These are phyloP conservation scores for Silene coronaria DNA, from an alignment of 179 eudicot species.

Conservation along the genomic window DNA sequence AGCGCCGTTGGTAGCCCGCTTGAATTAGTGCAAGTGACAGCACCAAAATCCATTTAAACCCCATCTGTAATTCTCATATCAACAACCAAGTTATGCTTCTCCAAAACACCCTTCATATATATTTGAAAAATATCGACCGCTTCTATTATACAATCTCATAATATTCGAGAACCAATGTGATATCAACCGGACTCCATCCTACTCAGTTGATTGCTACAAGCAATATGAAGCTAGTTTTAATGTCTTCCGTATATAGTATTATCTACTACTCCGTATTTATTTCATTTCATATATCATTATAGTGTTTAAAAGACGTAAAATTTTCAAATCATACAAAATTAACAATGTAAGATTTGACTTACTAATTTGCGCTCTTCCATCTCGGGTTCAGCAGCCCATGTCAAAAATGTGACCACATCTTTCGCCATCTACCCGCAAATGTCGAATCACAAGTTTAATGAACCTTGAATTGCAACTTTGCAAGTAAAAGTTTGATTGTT, in stretches of 20 bases:
- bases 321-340: too few relatives aligned
- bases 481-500: background rate
- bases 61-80: constrained; percentile 50
- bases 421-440: constrained; percentile 69
- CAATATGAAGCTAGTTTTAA: too few relatives aligned
- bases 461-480: background rate
- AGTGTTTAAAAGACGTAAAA: too few relatives aligned
- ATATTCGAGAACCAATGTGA: too few relatives aligned
- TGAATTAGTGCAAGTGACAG: constrained; percentile 71
- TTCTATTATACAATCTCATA: too few relatives aligned
- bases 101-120: background rate
- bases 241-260: too few relatives aligned
- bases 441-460: background rate
- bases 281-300: too few relatives aligned
- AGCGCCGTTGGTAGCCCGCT: constrained; percentile 73
- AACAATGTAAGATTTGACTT: background rate
- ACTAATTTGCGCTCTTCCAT: constrained; percentile 98
- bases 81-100: background rate
- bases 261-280: too few relatives aligned
- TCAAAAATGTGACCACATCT: constrained; percentile 67
- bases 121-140: too few relatives aligned
- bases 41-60: constrained; percentile 84
- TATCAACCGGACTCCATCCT: too few relatives aligned
- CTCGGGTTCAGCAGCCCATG: constrained; percentile 98
- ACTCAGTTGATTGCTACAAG: too few relatives aligned